phyloP scores from a whole-genome alignment of 129 eudicot genomes.

The Scalesia atractyloides region DNA sequence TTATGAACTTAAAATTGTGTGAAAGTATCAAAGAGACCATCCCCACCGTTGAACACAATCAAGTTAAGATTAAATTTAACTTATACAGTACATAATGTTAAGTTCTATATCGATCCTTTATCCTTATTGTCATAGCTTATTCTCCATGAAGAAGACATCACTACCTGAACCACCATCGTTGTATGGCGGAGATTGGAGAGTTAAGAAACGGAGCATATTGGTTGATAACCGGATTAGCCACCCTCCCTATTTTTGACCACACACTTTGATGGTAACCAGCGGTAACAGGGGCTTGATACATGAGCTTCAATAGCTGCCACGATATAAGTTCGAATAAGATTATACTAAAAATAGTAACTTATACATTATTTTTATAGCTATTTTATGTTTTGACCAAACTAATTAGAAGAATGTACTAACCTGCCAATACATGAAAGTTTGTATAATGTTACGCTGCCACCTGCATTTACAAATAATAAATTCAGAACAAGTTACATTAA shows the following conservation, averaged over 20 bases:
- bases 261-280: constrained; percentile 86
- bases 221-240: constrained; percentile 59
- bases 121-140: constrained; percentile 23
- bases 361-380: not conserved
- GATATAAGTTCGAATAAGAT: not conserved
- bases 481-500: not conserved
- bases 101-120: constrained; percentile 25
- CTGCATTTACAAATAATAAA: constrained; percentile 45
- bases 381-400: not conserved
- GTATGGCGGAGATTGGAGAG: constrained; percentile 64
- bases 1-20: constrained; percentile 3
- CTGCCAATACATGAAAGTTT: constrained; percentile 99
- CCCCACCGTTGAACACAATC: constrained; percentile 2
- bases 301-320: constrained; percentile 89
- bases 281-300: constrained; percentile 92
- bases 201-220: constrained; percentile 77
- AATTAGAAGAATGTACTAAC: constrained; percentile 40
- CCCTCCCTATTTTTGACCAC: constrained; percentile 78
- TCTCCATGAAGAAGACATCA: constrained; percentile 10
- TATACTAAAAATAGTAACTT: not conserved
- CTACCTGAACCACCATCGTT: constrained; percentile 89
- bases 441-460: constrained; percentile 94
- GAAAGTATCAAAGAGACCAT: constrained; percentile 10
- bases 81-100: constrained; percentile 28
- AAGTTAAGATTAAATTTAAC: constrained; percentile 9